phyloP scores from a whole-genome alignment of 192 early-diverging fungal genomes.

The Dimargaris verticillata region DNA sequence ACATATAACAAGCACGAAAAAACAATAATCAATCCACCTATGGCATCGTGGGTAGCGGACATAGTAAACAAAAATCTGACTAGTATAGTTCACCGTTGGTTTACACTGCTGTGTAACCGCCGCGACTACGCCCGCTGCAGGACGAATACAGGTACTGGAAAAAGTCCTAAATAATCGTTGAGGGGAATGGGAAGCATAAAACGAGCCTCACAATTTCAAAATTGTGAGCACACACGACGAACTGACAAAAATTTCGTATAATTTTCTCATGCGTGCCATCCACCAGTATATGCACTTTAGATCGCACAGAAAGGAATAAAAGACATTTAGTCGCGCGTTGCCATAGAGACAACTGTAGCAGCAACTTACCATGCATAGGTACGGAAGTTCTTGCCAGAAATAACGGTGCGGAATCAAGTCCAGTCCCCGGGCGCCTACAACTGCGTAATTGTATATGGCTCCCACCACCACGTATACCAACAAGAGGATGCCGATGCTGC shows the following conservation, averaged over 20 bases:
- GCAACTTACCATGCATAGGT: neutral
- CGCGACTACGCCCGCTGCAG: constrained; percentile 22
- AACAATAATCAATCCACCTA: too few relatives aligned
- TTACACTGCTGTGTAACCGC: constrained; percentile 28
- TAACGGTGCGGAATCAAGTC: constrained; percentile 25
- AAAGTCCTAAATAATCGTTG: constrained; percentile 18
- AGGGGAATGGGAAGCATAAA: neutral
- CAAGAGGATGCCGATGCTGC: constrained; percentile 11
- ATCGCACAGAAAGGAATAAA: neutral
- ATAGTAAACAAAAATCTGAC: too few relatives aligned
- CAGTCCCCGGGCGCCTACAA: constrained; percentile 22
- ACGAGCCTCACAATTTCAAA: neutral
- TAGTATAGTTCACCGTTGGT: too few relatives aligned
- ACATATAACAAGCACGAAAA: constrained; percentile 3
- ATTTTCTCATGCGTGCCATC: neutral
- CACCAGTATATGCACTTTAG: neutral
- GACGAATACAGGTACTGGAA: constrained; percentile 24
- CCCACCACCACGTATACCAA: constrained; percentile 26
- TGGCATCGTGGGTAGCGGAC: too few relatives aligned
- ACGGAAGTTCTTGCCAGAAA: constrained; percentile 11
- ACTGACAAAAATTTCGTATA: neutral
- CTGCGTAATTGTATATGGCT: constrained; percentile 24
- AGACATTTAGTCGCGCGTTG: neutral
- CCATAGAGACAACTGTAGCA: neutral
- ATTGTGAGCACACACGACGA: neutral